Evolutionary conservation across 139 green algal genomes (phyloP), one percentile per base, ranked within the genome.

Genomic region (Haematococcus lacustris): DNA sequence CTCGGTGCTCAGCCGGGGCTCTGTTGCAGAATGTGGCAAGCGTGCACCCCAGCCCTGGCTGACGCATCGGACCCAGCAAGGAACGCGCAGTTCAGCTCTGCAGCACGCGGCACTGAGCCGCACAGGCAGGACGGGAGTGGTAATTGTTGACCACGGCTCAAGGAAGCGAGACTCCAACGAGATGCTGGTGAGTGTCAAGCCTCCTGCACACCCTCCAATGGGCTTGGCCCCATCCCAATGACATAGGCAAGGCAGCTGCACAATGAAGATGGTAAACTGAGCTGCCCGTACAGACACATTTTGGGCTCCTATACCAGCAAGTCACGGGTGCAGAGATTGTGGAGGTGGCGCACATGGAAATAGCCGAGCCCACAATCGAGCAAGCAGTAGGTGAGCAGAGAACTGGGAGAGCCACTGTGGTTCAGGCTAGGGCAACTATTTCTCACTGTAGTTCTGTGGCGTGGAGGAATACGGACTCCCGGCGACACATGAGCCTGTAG

Each of bases 121-220:
- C n/a, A n/a, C n/a, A n/a, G n/a, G n/a, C n/a, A n/a, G n/a, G n/a
- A n/a, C n/a, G 30, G 91, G 79, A 0, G 86, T 98, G 3, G 85
- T 98, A 1, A 84, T 98, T 2, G 92, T 97, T 13, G 93, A 97
- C 75, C 93, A 98, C 68, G 93, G 93, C 1, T 97, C 92, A 0
- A 67, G 87, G 0, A 84, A 84, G 43, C 57, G 71, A 1, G 87
- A 86, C 38, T 89, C 92, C 30, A 97, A 97, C 59, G 82, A 90
- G 1, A 67, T 69, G 73, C 83, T 97, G 37, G 32, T 88, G 1
- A 39, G 63, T 51, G 23, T 21, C 4, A 35, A 32, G 53, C 53
- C 23, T 26, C 17, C 43, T 28, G 9, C 43, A 53, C 43, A 9
- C 9, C 43, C 43, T 23, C 53, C 23, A 32, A 64, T 64, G 9